phyloP scores from a whole-genome alignment of 192 early-diverging fungal species.

The Neocallimastix lanati region DNA sequence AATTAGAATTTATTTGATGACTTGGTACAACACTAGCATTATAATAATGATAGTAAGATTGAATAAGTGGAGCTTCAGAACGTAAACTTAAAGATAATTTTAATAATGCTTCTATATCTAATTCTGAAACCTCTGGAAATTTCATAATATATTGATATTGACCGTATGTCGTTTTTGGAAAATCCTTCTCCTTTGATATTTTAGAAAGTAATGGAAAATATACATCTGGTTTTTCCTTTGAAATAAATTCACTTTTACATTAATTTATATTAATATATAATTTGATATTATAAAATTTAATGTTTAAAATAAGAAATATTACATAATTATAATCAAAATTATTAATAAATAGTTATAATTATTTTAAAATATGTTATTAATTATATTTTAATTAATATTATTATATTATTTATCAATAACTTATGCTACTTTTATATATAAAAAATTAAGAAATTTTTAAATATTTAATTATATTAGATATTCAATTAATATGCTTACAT shows the following conservation, averaged over 20 bases:
- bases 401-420: too few species aligned
- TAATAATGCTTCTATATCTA: conserved; percentile 22
- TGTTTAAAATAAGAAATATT: too few species aligned
- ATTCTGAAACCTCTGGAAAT: not conserved
- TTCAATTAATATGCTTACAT: not conserved
- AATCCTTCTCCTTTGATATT: not conserved
- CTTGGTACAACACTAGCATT: conserved; percentile 39
- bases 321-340: too few species aligned
- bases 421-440: too few species aligned
- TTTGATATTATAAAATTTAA: too few species aligned
- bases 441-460: too few species aligned
- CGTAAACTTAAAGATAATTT: conserved; percentile 52
- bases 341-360: too few species aligned
- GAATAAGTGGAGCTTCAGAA: conserved; percentile 53
- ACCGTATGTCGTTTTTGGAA: not conserved
- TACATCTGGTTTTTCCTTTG: not conserved
- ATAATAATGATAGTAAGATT: conserved; percentile 71
- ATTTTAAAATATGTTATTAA: too few species aligned
- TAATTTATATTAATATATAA: too few species aligned
- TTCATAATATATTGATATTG: not conserved
- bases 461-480: too few species aligned
- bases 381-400: too few species aligned
- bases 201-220: not conserved
- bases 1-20: conserved; percentile 11
- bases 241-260: not conserved